Evolutionary conservation across 352 stramenopile genomes (phyloP), one percentile per base, ranked within the genome.

Genomic region (Hyphochytrium catenoides): DNA sequence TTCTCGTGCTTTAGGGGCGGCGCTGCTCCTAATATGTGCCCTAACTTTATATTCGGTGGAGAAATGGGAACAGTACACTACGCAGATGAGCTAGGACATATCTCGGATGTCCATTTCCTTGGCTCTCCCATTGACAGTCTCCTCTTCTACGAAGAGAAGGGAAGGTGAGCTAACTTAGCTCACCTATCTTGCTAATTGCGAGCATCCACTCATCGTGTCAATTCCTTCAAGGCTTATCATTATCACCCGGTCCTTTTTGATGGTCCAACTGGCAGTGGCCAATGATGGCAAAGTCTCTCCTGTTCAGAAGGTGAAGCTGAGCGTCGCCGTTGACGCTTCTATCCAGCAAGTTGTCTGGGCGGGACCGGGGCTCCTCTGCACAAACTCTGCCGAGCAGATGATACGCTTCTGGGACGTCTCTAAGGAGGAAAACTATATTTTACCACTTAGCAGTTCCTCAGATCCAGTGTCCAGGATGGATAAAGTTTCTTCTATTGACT

Each of bases 21-120:
- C 2, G 74, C 69, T 34, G 50, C 60, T 5, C 57, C 70, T 31
- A 50, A 54, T 4, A 45, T 52, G 3, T 82, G 68, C 31, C 70
- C 70, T 17, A 59, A 74, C 19, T 93, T 94, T 44, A 93, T 94
- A 47, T 84, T 92, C 36, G 77, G 73, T n/a, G 77, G 72, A n/a
- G 70, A 90, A 36, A 56, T 62, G 15, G 82, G 81, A 1, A 67
- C 64, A 12, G 63, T 93, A 4, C 71, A 81, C 52, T 88, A 87
- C 39, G 73, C 73, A 0, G 78, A 94, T 46, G 81, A 93, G 36
- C 45, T 92, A 5, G 79, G 79, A 1, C 73, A 92, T 45, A 84
- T 85, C 37, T 75, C 70, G 11, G 69, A 91, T 26, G 68, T 93
- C 17, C 70, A 90, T 32, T 56, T 67, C 25, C 49, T 75, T 26